Evolutionary conservation across 495 filamentous ascomycete species (phyloP).

Genomic region (Symbiotaphrina buchneri): DNA sequence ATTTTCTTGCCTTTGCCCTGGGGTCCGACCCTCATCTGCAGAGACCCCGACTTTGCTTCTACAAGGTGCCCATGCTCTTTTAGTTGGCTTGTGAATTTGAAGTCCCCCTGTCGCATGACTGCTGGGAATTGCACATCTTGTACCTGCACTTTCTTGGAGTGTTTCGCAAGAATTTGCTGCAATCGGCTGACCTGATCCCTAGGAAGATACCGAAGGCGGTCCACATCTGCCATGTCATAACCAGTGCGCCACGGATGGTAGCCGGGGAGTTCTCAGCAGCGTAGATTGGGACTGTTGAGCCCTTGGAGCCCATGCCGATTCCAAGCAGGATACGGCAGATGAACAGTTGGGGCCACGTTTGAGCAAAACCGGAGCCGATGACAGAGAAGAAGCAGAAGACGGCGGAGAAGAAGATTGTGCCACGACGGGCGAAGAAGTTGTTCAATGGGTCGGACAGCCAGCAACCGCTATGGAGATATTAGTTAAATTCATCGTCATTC

Average conservation of each 20-base stretch:
- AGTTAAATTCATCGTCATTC: background rate
- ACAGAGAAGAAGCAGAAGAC: constrained; percentile 9
- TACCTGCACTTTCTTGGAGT: too few relatives aligned
- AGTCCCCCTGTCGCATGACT: too few relatives aligned
- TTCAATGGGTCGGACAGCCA: constrained; percentile 14
- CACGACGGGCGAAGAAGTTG: constrained; percentile 13
- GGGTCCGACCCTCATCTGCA: too few relatives aligned
- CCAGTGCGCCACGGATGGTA: constrained; percentile 50
- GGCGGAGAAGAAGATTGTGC: constrained; percentile 13
- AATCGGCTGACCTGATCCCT: constrained; percentile 4
- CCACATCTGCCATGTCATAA: constrained; percentile 78
- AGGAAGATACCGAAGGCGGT: constrained; percentile 64
- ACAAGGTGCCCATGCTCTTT: too few relatives aligned
- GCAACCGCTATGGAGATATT: constrained; percentile 4
- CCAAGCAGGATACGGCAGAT: constrained; percentile 41
- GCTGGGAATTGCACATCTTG: too few relatives aligned
- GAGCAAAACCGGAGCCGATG: constrained; percentile 11
- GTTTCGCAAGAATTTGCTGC: too few relatives aligned
- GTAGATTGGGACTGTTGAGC: constrained; percentile 42
- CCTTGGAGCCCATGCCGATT: constrained; percentile 47
- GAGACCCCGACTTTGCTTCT: too few relatives aligned
- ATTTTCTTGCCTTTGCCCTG: too few relatives aligned
- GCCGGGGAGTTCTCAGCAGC: constrained; percentile 60
- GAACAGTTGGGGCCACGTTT: constrained; percentile 29
- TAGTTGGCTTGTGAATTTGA: too few relatives aligned